Percentiles rank a stretch among this genome's conserved stretches.
Conservation (phyloP, 2,329 filamentous ascomycete genomes). For the Ascochyta lentis region DNA sequence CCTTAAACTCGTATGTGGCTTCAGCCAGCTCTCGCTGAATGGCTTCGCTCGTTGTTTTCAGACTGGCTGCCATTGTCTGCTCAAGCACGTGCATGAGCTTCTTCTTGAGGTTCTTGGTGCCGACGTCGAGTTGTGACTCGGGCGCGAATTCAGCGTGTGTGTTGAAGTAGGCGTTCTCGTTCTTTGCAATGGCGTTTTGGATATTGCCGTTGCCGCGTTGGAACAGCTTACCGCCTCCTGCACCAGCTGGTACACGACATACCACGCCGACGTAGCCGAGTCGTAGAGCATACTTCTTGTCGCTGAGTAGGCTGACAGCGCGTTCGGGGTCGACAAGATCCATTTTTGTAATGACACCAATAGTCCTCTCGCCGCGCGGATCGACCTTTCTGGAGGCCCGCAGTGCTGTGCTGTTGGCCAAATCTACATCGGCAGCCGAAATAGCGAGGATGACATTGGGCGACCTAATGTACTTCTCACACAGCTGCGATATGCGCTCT, state of each 20-base stretch:
- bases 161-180: constrained; percentile 87
- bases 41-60: constrained; percentile 87
- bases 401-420: constrained; percentile 94
- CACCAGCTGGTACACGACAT: constrained; percentile 73
- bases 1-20: constrained; percentile 97
- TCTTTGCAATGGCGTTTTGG: constrained; percentile 79
- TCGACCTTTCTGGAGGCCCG: constrained; percentile 90
- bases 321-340: constrained; percentile 87
- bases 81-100: constrained; percentile 98
- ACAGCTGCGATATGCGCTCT: constrained; percentile 93
- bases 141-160: constrained; percentile 84
- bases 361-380: constrained; percentile 91
- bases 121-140: constrained; percentile 75
- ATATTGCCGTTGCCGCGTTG: constrained; percentile 83
- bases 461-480: constrained; percentile 96
- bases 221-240: constrained; percentile 72
- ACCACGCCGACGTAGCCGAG: constrained; percentile 96
- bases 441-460: constrained; percentile 98
- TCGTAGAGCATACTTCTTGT: constrained; percentile 93
- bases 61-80: constrained; percentile 92
- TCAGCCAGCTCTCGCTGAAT: constrained; percentile 96
- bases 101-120: constrained; percentile 85
- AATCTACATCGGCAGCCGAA: constrained; percentile 94
- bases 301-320: constrained; percentile 78
- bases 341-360: constrained; percentile 99